Evolutionary conservation across 78 protist genomes (phyloP).

Genomic region (Mastigamoeba balamuthi): DNA sequence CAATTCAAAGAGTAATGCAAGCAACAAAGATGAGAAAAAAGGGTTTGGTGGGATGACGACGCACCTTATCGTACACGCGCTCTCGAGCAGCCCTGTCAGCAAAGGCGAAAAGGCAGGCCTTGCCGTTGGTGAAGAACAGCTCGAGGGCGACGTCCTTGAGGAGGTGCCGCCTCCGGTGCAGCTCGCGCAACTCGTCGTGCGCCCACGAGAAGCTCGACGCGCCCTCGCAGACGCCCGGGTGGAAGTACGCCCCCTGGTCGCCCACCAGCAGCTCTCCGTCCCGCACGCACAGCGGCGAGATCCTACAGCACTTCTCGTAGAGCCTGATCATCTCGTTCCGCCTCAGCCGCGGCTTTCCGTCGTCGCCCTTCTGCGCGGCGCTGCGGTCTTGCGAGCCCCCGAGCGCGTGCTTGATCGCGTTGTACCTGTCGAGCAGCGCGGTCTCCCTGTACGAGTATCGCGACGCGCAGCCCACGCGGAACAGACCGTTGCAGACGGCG

Average conservation of each 20-base stretch:
- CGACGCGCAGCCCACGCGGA: too few relatives aligned
- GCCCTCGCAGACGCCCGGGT: background rate
- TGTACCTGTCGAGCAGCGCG: too few relatives aligned
- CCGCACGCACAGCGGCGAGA: slow-evolving; percentile 23
- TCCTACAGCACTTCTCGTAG: slow-evolving; percentile 21
- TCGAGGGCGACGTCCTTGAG: slow-evolving; percentile 68
- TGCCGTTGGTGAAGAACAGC: slow-evolving; percentile 55
- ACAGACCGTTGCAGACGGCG: too few relatives aligned
- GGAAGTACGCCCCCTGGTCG: slow-evolving; percentile 24
- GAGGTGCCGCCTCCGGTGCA: slow-evolving; percentile 61
- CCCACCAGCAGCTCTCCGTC: slow-evolving; percentile 43
- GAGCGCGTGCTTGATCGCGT: too few relatives aligned
- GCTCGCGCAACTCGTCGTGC: slow-evolving; percentile 39
- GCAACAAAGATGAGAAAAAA: background rate
- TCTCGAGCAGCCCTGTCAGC: slow-evolving; percentile 14
- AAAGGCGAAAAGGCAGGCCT: slow-evolving; percentile 59
- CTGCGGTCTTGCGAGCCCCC: too few relatives aligned
- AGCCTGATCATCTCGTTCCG: too few relatives aligned
- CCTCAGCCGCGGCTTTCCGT: too few relatives aligned
- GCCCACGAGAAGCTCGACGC: background rate
- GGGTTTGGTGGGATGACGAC: background rate
- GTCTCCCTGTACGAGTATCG: too few relatives aligned
- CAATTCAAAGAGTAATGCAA: too few relatives aligned
- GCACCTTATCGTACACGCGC: slow-evolving; percentile 12
- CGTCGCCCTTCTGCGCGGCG: too few relatives aligned